These are phyloP conservation scores for Bonnemaisonia californica DNA, from an alignment of 31 red algal genomes.

Conservation along the genomic window DNA sequence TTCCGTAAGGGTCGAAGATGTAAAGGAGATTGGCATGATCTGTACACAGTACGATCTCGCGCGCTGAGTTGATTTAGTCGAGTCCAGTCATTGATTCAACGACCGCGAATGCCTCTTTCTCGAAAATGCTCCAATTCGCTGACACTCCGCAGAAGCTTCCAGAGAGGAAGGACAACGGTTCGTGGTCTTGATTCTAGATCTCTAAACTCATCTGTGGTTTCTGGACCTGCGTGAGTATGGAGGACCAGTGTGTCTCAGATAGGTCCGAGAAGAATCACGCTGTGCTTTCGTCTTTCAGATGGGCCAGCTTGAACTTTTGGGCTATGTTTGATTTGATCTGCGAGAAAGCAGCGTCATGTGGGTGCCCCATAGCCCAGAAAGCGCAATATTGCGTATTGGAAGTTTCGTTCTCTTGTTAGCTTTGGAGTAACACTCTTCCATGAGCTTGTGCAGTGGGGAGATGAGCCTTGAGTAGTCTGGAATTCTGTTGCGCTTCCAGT, in stretches of 20 bases:
- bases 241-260: constrained; percentile 18
- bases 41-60: background rate
- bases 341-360: background rate
- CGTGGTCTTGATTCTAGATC: constrained; percentile 10
- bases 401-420: constrained; percentile 1
- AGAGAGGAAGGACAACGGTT: constrained; percentile 16
- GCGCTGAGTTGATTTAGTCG: no score
- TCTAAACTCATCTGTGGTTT: background rate
- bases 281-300: background rate
- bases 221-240: constrained; percentile 13
- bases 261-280: constrained; percentile 12
- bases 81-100: background rate
- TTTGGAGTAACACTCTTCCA: background rate
- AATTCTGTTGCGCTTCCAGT: background rate
- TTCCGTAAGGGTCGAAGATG: no score
- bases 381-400: background rate
- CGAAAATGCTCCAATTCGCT: background rate
- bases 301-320: background rate
- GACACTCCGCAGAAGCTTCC: background rate
- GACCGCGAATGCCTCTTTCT: background rate
- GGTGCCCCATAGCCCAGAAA: background rate
- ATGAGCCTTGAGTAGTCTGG: background rate
- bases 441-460: background rate
- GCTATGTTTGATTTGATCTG: constrained; percentile 5
- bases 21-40: background rate